Base-by-base conservation (phyloP, 805 yeast genomes). In the Ogataea angusta region DNA sequence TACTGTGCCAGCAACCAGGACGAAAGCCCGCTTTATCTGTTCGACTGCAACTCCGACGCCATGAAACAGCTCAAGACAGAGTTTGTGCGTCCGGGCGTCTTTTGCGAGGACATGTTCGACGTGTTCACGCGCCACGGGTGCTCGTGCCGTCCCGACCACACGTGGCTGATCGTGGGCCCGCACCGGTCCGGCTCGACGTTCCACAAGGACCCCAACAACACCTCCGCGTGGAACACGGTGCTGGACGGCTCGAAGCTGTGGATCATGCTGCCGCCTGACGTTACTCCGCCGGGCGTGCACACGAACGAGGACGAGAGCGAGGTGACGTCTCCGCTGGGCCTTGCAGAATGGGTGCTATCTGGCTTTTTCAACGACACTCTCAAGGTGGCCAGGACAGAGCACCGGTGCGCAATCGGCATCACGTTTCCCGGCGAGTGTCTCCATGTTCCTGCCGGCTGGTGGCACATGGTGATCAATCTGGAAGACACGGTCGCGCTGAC, bases 361-460 rank as follows among this genome's bases (percentile, higher is more conserved):
- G 96, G 95, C 0, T 89, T 84, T 52, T 87, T 78, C 68, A 77
- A 81, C 47, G 93, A 83, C 56, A 70, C 82, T 4, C 63, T 77
- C 14, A 73, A 70, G 44, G 56, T 82, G 32, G 74, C 77, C 12
- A 71, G 29, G 58, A 66, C 16, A 9, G 50, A 46, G 34, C 59
- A 30, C 15, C 70, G 72, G 16, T 82, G 86, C 51, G 56, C 70
- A 15, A 77, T 89, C 15, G 93, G 87, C 0, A 68, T 89, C 10
- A 84, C 95, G 0, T 78, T 77, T 48, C 83, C 88, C 0, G 91
- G 90, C 5, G 95, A 90, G 57, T 82, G 88, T 45, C 75, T 88
- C 72, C 78, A 84, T 58, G 97, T 89, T 6, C 97, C 97, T 3
- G 73, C 89, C n/a, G 95, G 95, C 1, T 89, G 97, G 97, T 89